These are phyloP conservation scores for Parietaria judaica DNA, from an alignment of 306 rosid species.

Conservation along the genomic window DNA sequence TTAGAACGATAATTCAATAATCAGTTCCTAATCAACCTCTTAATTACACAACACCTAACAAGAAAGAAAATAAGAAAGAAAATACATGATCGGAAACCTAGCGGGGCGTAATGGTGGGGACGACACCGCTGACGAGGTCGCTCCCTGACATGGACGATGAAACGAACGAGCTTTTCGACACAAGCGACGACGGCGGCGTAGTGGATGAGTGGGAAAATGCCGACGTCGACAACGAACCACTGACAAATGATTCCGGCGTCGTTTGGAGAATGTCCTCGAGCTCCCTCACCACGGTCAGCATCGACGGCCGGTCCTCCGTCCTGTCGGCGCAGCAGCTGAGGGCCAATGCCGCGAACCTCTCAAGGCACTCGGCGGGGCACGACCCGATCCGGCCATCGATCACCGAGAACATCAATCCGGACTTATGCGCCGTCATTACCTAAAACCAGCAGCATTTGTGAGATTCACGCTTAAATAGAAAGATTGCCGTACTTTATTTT, in stretches of 20 bases:
- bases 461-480: too few species aligned
- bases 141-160: constrained; percentile 43
- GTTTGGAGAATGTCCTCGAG: constrained; percentile 44
- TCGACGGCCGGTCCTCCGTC: constrained; percentile 48
- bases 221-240: constrained; percentile 30
- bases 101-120: constrained; percentile 52
- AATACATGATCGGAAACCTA: constrained; percentile 1
- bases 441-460: constrained; percentile 10
- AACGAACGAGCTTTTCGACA: constrained; percentile 23
- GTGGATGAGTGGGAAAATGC: constrained; percentile 27
- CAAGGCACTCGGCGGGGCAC: constrained; percentile 43
- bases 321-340: constrained; percentile 60
- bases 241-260: constrained; percentile 42
- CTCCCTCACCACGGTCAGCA: constrained; percentile 68
- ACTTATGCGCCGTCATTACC: constrained; percentile 48
- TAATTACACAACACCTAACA: background rate
- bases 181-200: constrained; percentile 19
- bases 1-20: too few species aligned
- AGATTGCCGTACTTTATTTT: too few species aligned
- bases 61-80: background rate
- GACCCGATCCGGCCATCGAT: constrained; percentile 52
- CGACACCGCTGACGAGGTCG: constrained; percentile 46
- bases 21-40: too few species aligned
- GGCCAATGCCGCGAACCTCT: constrained; percentile 43
- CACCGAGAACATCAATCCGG: constrained; percentile 39